Conservation (phyloP, 2,329 filamentous ascomycete species). For the Fusarium humuli region DNA sequence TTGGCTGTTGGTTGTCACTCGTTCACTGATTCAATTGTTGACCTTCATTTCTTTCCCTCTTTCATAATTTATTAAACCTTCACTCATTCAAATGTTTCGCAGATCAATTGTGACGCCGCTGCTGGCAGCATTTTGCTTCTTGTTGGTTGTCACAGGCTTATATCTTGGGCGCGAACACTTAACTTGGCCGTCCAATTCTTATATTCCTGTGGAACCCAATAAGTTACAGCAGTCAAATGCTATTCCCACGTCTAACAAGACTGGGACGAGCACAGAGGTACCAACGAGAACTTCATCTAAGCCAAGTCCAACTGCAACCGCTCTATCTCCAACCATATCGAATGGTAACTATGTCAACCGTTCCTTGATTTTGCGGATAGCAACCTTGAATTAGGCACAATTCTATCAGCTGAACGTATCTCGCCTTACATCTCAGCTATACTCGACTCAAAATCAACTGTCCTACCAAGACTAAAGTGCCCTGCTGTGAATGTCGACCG, state of each 20-base stretch:
- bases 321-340: background rate
- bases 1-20: constrained; percentile 8
- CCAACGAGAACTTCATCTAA: background rate
- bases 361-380: rapidly evolving
- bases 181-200: constrained; percentile 10
- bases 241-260: background rate
- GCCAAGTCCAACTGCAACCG: background rate
- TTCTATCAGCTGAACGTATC: constrained; percentile 32
- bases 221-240: background rate
- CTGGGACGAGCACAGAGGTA: background rate
- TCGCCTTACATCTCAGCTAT: constrained; percentile 47
- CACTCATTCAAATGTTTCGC: constrained; percentile 22
- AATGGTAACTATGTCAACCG: constrained; percentile 7
- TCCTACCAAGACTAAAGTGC: constrained; percentile 46
- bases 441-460: constrained; percentile 42
- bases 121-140: constrained; percentile 30
- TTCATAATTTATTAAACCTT: background rate
- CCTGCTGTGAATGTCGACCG: constrained; percentile 38
- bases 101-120: constrained; percentile 20
- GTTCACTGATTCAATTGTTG: background rate
- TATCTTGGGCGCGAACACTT: constrained; percentile 37
- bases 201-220: constrained; percentile 3
- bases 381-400: constrained; percentile 47
- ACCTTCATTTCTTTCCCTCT: background rate
- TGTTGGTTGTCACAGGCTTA: constrained; percentile 26